Evolutionary conservation across 306 rosid genomes (phyloP).

Genomic region (Gleditsia sinensis): DNA sequence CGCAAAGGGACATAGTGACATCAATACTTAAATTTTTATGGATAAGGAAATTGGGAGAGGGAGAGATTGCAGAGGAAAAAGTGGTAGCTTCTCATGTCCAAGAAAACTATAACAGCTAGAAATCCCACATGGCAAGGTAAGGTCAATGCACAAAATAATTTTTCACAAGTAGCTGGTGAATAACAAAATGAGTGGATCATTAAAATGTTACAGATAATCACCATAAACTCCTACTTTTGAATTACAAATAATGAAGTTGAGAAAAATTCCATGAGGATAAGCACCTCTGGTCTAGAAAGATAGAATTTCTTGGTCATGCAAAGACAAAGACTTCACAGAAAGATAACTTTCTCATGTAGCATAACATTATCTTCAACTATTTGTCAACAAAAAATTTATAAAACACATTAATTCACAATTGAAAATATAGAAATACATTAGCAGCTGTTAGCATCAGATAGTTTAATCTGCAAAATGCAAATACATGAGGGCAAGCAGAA

Average conservation of each 20-base stretch:
- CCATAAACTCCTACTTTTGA: constrained; percentile 9
- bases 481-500: constrained; percentile 15
- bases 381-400: constrained; percentile 8
- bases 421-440: constrained; percentile 1
- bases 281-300: constrained; percentile 7
- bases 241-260: constrained; percentile 4
- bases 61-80: not conserved
- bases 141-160: constrained; percentile 1
- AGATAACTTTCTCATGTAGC: constrained; percentile 4
- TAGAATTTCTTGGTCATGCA: not conserved
- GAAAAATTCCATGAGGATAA: constrained; percentile 13
- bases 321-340: constrained; percentile 1
- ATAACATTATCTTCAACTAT: constrained; percentile 17
- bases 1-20: not conserved
- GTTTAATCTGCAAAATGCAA: constrained; percentile 28
- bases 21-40: not conserved
- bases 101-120: constrained; percentile 20
- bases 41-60: not conserved
- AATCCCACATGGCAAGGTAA: constrained; percentile 7
- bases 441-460: constrained; percentile 20
- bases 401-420: constrained; percentile 2
- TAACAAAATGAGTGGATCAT: no score
- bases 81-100: constrained; percentile 18
- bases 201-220: no score
- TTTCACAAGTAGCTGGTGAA: no score